These are phyloP conservation scores for Cyclanthera cordifolia DNA, from an alignment of 306 rosid genomes.

Conservation along the genomic window DNA sequence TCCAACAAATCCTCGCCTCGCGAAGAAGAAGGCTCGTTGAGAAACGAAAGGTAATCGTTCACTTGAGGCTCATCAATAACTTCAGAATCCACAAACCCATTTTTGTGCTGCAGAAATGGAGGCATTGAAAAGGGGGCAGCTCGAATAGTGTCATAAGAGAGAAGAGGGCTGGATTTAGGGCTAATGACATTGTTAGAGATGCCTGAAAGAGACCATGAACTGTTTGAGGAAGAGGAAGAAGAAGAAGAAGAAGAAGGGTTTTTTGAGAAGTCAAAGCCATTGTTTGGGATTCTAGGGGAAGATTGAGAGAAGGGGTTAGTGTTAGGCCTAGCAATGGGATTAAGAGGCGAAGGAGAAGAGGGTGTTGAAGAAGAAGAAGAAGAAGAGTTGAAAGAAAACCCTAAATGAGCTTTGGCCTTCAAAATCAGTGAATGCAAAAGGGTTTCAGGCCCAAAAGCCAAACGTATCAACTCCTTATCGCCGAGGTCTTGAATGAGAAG, in stretches of 20 bases:
- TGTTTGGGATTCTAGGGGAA: conserved; percentile 29
- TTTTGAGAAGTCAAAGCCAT: conserved; percentile 40
- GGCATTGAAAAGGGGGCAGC: conserved; percentile 27
- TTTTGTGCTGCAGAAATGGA: conserved; percentile 24
- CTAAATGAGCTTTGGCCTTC: conserved; percentile 54
- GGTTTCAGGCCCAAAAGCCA: conserved; percentile 60
- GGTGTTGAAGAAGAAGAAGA: conserved; percentile 17
- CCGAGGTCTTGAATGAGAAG: conserved; percentile 59
- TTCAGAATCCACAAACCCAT: conserved; percentile 27
- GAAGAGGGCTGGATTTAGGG: conserved; percentile 58
- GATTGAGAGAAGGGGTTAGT: conserved; percentile 50
- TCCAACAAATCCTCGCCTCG: conserved; percentile 24
- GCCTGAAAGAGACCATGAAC: conserved; percentile 43
- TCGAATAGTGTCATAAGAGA: conserved; percentile 45
- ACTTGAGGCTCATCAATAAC: conserved; percentile 64
- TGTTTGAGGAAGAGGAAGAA: no score
- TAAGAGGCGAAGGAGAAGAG: conserved; percentile 32
- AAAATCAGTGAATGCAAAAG: conserved; percentile 39
- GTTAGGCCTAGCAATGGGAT: conserved; percentile 53
- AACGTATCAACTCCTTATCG: conserved; percentile 52
- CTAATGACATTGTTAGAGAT: conserved; percentile 48
- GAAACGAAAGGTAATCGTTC: conserved; percentile 59
- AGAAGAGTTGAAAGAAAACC: conserved; percentile 22
- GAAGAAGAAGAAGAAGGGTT: conserved; percentile 50
- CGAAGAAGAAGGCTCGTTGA: conserved; percentile 41